Percentiles rank a stretch among this genome's conserved stretches.
Conservation (phyloP, 768 basidiomycete genomes). For the Russula emetica region DNA sequence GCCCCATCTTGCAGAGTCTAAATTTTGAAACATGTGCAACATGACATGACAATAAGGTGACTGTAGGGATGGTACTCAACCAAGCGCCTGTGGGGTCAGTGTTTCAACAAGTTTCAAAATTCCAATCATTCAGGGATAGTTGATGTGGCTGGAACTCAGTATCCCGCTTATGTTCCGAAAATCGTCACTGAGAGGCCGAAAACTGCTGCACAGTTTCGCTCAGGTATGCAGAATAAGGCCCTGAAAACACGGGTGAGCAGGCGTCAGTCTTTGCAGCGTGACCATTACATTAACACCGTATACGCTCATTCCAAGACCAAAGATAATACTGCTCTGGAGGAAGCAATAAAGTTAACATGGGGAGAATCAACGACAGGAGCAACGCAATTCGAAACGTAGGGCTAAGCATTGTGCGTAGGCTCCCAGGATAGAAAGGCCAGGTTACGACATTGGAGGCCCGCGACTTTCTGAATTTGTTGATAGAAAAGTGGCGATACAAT, state of each 20-base stretch:
- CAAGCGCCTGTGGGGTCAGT: background rate
- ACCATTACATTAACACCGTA: no score
- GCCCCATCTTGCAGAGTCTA: background rate
- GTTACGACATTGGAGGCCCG: no score
- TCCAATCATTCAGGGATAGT: background rate
- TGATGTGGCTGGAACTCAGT: background rate
- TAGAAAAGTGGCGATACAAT: background rate
- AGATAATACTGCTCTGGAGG: no score
- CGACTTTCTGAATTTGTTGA: background rate
- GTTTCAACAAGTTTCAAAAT: no score
- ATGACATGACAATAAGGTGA: background rate
- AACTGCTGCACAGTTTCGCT: background rate
- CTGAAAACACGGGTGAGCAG: background rate
- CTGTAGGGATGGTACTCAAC: background rate
- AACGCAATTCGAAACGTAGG: background rate
- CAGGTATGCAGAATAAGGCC: background rate
- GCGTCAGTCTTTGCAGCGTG: no score
- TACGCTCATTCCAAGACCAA: no score
- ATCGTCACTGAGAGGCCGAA: background rate
- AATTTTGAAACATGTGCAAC: background rate
- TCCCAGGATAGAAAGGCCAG: background rate
- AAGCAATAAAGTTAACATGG: no score
- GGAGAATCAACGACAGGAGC: background rate
- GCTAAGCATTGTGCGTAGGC: background rate
- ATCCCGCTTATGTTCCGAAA: background rate